A percentile compares a stretch with the other conserved stretches of the same genome.
Conservation (phyloP, 2,329 filamentous ascomycete genomes). For the Aspergillus sp. region DNA sequence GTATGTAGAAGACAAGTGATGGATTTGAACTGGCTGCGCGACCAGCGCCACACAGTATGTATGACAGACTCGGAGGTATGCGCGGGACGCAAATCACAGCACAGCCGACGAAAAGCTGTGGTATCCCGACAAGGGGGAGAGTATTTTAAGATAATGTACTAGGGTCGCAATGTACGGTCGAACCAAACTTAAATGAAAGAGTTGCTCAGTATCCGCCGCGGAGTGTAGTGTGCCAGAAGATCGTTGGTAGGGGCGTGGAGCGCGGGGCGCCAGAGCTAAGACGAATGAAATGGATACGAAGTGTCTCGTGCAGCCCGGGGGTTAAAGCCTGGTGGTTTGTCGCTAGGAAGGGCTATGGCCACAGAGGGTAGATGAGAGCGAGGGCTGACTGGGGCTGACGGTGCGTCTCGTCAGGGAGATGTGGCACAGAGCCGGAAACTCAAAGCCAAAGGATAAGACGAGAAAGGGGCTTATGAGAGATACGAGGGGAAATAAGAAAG, state of each 20-base stretch:
- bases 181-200: background rate
- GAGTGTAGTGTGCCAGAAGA: background rate
- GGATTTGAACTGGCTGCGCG: background rate
- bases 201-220: background rate
- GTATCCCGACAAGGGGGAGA: background rate
- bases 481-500: slow-evolving; percentile 3
- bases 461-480: slow-evolving; percentile 2
- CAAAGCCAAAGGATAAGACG: background rate
- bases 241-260: background rate
- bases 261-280: background rate
- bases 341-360: background rate
- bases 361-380: background rate
- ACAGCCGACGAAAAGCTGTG: background rate
- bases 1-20: background rate
- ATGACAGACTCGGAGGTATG: background rate
- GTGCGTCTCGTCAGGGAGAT: slow-evolving; percentile 3
- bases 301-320: background rate
- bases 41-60: background rate
- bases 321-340: background rate
- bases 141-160: background rate
- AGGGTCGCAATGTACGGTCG: background rate
- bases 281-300: background rate
- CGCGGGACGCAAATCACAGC: background rate
- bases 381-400: background rate
- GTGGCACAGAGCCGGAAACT: background rate